Percentiles rank a stretch among this genome's conserved stretches.
Evolutionary conservation across 1,139 yeast genomes (phyloP).

Genomic region (Geotrichum reessii): DNA sequence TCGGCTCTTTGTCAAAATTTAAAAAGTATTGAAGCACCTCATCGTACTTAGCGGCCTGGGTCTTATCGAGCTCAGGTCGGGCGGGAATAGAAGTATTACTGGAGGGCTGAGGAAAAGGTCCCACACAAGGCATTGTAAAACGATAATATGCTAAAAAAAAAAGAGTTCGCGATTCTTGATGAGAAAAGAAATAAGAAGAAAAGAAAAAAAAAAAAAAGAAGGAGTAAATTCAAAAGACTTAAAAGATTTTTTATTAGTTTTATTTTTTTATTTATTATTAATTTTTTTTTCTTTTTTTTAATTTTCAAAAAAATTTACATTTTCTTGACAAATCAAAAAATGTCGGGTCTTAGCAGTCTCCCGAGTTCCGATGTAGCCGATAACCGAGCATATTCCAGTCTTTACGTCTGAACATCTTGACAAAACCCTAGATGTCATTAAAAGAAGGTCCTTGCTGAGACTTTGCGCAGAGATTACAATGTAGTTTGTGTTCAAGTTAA

Average conservation of each 20-base stretch:
- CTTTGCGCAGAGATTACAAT: not conserved
- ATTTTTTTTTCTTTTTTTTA: no score
- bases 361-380: not conserved
- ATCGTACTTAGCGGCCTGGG: conserved; percentile 54
- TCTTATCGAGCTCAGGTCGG: conserved; percentile 45
- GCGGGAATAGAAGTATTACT: conserved; percentile 46
- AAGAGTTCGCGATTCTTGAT: no score
- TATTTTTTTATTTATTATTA: no score
- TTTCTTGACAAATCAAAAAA: not conserved
- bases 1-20: conserved; percentile 41
- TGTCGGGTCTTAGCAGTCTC: not conserved
- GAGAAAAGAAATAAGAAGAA: not conserved
- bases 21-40: conserved; percentile 56
- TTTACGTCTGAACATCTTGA: no score
- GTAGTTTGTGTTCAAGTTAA: no score
- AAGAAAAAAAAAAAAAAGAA: not conserved
- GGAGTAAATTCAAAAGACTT: not conserved
- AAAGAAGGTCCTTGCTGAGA: no score
- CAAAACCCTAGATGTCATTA: no score
- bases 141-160: no score
- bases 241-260: no score
- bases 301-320: not conserved
- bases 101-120: conserved; percentile 30
- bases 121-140: conserved; percentile 21
- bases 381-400: not conserved